Evolutionary conservation across 2,329 filamentous ascomycete species (phyloP).

Genomic region (Fusarium brevicatenulatum): DNA sequence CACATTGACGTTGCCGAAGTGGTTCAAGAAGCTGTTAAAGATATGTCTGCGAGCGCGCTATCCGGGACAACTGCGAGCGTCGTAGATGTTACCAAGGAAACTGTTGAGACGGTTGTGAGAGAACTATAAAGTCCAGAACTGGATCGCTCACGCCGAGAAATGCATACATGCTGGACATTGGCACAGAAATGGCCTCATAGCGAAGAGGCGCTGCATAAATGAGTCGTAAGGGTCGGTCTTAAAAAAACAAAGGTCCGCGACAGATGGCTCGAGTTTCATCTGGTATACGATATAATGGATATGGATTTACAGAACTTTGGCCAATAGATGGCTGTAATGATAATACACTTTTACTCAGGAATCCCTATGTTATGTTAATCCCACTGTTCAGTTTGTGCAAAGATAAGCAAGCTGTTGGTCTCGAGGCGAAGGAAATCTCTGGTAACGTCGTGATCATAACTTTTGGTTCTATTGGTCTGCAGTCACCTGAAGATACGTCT

Average conservation of each 20-base stretch:
- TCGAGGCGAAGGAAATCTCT: neutral
- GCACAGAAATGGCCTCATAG: neutral
- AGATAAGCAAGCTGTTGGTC: neutral
- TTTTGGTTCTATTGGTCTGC: slow-evolving; percentile 33
- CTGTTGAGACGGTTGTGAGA: slow-evolving; percentile 44
- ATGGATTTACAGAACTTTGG: slow-evolving; percentile 29
- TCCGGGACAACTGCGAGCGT: slow-evolving; percentile 42
- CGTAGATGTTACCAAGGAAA: slow-evolving; percentile 40
- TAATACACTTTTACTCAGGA: slow-evolving; percentile 25
- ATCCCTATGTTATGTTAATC: no score
- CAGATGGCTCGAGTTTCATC: neutral
- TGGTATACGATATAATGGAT: slow-evolving; percentile 35
- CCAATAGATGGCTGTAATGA: slow-evolving; percentile 36
- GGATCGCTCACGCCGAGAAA: neutral
- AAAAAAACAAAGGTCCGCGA: neutral
- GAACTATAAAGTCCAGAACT: slow-evolving; percentile 46
- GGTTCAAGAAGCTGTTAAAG: slow-evolving; percentile 48
- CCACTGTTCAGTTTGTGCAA: neutral
- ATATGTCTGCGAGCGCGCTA: slow-evolving; percentile 46
- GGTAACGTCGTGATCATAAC: slow-evolving; percentile 3
- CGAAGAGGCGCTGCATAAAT: neutral
- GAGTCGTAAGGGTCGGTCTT: neutral
- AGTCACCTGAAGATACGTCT: slow-evolving; percentile 39
- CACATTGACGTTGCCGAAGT: slow-evolving; percentile 60
- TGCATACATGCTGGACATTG: neutral